Evolutionary conservation across 257 asterid species (phyloP), one percentile per base, ranked within the genome.

Genomic region (Thymus mandschuricus): DNA sequence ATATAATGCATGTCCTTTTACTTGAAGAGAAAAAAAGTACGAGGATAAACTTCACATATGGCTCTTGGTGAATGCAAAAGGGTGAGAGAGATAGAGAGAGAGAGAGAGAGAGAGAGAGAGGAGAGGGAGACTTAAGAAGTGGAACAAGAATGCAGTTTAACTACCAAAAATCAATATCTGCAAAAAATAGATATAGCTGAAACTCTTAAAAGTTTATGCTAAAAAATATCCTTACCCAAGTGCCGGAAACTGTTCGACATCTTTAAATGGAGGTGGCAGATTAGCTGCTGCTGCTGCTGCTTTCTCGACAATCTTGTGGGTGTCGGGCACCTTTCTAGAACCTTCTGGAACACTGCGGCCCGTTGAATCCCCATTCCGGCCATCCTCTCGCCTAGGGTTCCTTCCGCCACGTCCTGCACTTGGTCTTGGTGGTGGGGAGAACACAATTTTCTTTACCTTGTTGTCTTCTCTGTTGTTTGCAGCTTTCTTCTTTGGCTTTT

Each of bases 51-150:
- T 4, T 38, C 6, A 38, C 41, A 28, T 21, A 21, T 73, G 82
- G 28, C 82, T 56, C 45, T 79, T 71, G 83, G 78, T 50, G 70
- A 56, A 8, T 27, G 60, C 65, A 62, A 79, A 67, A 43, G 78
- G 70, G 34, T 27, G 41, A 48, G 57, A 28, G 57, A 71, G 60
- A 56, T 38, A 40, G 57, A 35, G 3, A 50, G 8, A 64, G 50
- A 1, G 12, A 31, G 41, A 21, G 46, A 40, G 57, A 35, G 3
- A 50, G 8, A 64, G 50, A 1, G 12, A 31, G 41, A 21, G 46
- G 64, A 52, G 46, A 38, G 40, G 57, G 15, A 38, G 35, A 10
- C 35, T 30, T 3, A 55, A 55, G 4, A 61, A 3, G 13, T 15
- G 7, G 15, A 21, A 1, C n/a, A 15, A n/a, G 5, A 43, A 63